These are phyloP conservation scores for Kockiozyma suomiensis DNA, from an alignment of 805 yeast genomes.

Conservation along the genomic window DNA sequence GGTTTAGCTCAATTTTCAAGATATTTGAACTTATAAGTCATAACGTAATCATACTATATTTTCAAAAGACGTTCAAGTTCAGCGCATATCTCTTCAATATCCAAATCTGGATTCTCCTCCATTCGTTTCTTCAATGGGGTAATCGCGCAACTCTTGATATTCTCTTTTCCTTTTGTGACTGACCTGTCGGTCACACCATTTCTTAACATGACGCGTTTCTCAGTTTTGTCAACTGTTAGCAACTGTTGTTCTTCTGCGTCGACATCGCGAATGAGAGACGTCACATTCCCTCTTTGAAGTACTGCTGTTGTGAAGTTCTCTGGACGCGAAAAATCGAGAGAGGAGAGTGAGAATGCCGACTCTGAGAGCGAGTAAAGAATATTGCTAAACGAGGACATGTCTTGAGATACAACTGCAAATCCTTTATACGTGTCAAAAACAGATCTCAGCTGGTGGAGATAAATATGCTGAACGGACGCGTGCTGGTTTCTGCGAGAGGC, in stretches of 20 bases:
- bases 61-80: slow-evolving; percentile 23
- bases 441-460: no score
- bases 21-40: not conserved
- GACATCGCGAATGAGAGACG: slow-evolving; percentile 36
- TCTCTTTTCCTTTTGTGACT: slow-evolving; percentile 4
- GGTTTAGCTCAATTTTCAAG: no score
- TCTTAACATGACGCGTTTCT: slow-evolving; percentile 8
- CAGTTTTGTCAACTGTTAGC: slow-evolving; percentile 17
- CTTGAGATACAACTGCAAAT: not conserved
- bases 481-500: not conserved
- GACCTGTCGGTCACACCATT: not conserved
- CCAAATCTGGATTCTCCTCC: slow-evolving; percentile 20
- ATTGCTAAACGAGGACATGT: slow-evolving; percentile 19
- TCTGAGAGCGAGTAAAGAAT: slow-evolving; percentile 29
- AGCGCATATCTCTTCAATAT: slow-evolving; percentile 26
- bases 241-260: slow-evolving; percentile 29
- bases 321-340: slow-evolving; percentile 31
- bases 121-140: slow-evolving; percentile 9
- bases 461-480: no score
- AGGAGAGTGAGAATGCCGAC: slow-evolving; percentile 33
- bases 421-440: no score
- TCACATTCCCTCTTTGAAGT: slow-evolving; percentile 29
- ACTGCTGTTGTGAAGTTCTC: slow-evolving; percentile 36
- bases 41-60: slow-evolving; percentile 20
- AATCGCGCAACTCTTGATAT: not conserved